Conservation (phyloP, 805 yeast species). For the Debaryomyces tyrocola region DNA sequence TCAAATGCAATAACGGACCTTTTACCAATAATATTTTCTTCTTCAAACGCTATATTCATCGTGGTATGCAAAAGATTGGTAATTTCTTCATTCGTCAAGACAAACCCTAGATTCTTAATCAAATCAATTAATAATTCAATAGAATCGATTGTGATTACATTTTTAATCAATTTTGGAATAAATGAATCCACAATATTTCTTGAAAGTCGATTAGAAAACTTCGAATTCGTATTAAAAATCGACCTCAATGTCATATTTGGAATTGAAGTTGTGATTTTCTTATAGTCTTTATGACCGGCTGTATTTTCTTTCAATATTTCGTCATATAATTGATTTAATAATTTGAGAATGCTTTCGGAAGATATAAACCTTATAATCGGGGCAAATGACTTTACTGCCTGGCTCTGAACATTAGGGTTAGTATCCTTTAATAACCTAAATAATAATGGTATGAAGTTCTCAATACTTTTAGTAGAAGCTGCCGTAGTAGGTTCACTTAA, state of each 20-base stretch:
- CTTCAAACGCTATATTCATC: slow-evolving; percentile 36
- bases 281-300: slow-evolving; percentile 15
- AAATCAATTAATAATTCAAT: slow-evolving; percentile 63
- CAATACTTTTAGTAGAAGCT: slow-evolving; percentile 27
- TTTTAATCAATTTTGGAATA: slow-evolving; percentile 36
- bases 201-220: slow-evolving; percentile 21
- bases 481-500: slow-evolving; percentile 24
- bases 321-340: slow-evolving; percentile 29
- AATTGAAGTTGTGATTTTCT: slow-evolving; percentile 41
- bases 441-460: slow-evolving; percentile 38
- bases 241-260: slow-evolving; percentile 54
- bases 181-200: slow-evolving; percentile 34
- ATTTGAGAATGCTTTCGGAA: slow-evolving; percentile 25
- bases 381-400: slow-evolving; percentile 61
- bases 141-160: slow-evolving; percentile 48
- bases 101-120: slow-evolving; percentile 48
- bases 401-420: slow-evolving; percentile 71
- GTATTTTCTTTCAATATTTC: slow-evolving; percentile 15
- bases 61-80: slow-evolving; percentile 24
- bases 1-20: slow-evolving; percentile 52
- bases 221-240: slow-evolving; percentile 29
- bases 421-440: slow-evolving; percentile 54
- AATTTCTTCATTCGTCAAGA: slow-evolving; percentile 37
- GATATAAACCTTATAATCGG: slow-evolving; percentile 43
- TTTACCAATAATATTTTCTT: slow-evolving; percentile 47